Base-by-base conservation (phyloP, 805 yeast species). In the Cyberlindnera meyerae region DNA sequence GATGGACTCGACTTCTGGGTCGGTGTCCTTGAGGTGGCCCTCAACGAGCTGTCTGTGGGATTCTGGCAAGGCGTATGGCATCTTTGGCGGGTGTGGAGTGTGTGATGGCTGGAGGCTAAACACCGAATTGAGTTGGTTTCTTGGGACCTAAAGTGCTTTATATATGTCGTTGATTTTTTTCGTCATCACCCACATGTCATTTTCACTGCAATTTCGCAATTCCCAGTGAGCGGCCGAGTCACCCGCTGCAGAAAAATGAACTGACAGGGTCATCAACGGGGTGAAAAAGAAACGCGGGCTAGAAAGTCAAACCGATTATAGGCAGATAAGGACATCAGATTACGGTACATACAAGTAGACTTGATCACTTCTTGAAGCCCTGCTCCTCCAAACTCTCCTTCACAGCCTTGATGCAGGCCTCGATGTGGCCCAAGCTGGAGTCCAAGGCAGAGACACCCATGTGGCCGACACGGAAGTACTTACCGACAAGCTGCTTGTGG, bases 391-490 rank as follows among this genome's bases (percentile, higher is more conserved):
- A 57, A 13, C 74, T 53, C 31, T 61, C 63, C 44, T 68, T 66
- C 38, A 77, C 63, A 18, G 71, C 73, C 21, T 61, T 56, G 41
- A 70, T 64, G 27, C 73, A 74, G 37, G 58, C 57, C 39, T 71
- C 75, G 20, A 80, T 59, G 56, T 81, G 83, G 24, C 70, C 70
- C 43, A 75, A 65, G 37, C 65, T 61, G 26, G 63, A 68, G 48
- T 79, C 77, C 40, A 75, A 63, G 11, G 80, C 84, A 31, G 88
- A 73, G 41, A 77, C 79, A 45, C 97, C 96, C 97, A 90, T 90
- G 65, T 89, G 97, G 24, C 97, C 97, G 42, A 89, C 79, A 63
- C 97, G 77, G 68, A 90, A 85, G 66, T 89, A 89, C 60, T 82
- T 79, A 41, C 82, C 73, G 31, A 77, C 80, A 52, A 87, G 77